These are phyloP conservation scores for Prunus mongolica DNA, from an alignment of 306 rosid species.

Conservation along the genomic window DNA sequence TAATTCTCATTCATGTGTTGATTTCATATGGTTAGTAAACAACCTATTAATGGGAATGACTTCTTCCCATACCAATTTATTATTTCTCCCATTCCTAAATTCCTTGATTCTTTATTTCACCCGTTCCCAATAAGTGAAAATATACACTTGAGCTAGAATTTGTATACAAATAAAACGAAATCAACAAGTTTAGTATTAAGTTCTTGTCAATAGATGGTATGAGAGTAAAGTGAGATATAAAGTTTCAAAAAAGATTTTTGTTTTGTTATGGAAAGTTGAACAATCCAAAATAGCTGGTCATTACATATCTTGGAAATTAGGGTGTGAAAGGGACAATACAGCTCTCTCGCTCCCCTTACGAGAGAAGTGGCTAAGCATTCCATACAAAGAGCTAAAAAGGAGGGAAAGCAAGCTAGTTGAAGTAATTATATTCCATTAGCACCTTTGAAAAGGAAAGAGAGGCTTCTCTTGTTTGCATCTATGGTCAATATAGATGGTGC, in stretches of 20 bases:
- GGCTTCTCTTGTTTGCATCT: constrained; percentile 49
- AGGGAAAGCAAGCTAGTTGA: constrained; percentile 17
- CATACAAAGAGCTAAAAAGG: constrained; percentile 22
- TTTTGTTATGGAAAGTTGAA: constrained; percentile 1
- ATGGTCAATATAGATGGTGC: constrained; percentile 35
- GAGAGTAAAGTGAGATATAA: background rate
- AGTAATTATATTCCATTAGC: constrained; percentile 41
- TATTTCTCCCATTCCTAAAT: no score
- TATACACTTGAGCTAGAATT: no score
- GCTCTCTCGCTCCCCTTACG: constrained; percentile 10
- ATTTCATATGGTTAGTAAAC: no score
- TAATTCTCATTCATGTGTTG: no score
- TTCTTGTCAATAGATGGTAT: no score
- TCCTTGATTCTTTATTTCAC: no score
- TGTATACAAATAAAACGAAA: background rate
- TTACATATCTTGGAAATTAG: constrained; percentile 1
- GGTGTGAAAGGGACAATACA: constrained; percentile 26
- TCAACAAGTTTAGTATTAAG: background rate
- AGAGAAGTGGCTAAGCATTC: constrained; percentile 12
- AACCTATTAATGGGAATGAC: no score
- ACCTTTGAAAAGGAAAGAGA: constrained; percentile 42
- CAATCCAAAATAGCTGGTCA: constrained; percentile 6
- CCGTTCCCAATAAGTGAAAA: no score
- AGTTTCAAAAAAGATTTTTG: background rate
- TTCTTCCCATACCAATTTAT: no score